Conservation (phyloP, 331 rosid species). For the Acacia concinna region DNA sequence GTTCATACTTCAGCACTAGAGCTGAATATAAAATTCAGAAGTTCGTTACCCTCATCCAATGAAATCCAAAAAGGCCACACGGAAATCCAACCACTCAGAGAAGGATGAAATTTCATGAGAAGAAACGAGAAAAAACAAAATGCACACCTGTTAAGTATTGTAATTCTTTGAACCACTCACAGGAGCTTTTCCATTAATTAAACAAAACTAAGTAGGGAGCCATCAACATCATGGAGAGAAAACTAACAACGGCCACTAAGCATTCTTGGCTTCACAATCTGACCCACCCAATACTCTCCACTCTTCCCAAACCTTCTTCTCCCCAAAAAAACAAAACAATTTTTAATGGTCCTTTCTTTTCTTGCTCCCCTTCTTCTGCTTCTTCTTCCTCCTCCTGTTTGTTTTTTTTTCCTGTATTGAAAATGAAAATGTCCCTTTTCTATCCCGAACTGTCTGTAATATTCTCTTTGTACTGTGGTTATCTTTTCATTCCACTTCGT, state of each 20-base stretch:
- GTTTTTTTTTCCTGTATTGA: background rate
- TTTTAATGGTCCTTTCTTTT: background rate
- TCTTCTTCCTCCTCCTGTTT: background rate
- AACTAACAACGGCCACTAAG: conserved; percentile 44
- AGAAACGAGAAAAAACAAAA: conserved; percentile 7
- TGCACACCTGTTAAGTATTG: conserved; percentile 26
- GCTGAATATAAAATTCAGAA: conserved; percentile 9
- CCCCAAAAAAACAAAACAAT: background rate
- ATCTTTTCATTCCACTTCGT: background rate
- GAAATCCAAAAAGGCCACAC: conserved; percentile 21
- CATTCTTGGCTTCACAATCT: conserved; percentile 13
- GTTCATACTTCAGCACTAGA: conserved; percentile 16
- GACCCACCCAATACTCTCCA: conserved; percentile 50
- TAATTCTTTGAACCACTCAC: conserved; percentile 32
- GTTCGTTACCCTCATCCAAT: conserved; percentile 9
- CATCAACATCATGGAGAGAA: conserved; percentile 49
- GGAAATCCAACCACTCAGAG: conserved; percentile 29
- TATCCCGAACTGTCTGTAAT: background rate
- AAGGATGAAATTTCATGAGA: background rate
- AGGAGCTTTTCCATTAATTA: conserved; percentile 39
- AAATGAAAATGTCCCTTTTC: conserved; percentile 18
- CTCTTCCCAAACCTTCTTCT: conserved; percentile 37
- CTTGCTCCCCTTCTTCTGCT: background rate
- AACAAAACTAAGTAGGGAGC: conserved; percentile 19
- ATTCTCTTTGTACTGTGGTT: background rate